Base-by-base conservation (phyloP, 768 basidiomycete genomes). In the Calocybe gangraenosa region DNA sequence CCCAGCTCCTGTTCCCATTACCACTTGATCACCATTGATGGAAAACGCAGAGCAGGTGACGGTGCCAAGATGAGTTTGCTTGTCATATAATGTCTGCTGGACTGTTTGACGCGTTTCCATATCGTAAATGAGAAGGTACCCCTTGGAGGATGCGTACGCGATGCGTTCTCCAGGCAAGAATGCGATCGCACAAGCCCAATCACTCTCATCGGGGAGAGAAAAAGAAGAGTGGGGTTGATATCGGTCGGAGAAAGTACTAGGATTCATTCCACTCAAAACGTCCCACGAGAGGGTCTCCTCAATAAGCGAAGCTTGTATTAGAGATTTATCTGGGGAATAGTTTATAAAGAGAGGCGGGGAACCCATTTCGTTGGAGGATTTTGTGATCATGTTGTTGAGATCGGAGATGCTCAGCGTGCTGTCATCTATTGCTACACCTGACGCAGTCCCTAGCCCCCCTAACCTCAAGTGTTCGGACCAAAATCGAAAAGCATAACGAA, bases 401-500 rank as follows among this genome's bases (percentile, higher is more conserved):
- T 6, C 17, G 13, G 25, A 10, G 3, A 18, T n/a, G 15, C 9
- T 31, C 25, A 30, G 8, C 18, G 25, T 30, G 10, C n/a, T 15
- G 6, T 30, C 25, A 3, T 14, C 17, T 4, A 44, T 23, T 10
- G 18, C 22, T n/a, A 36, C 23, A 3, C 34, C 35, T 21, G 43
- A 18, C 7, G 35, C n/a, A 9, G 22, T 11, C 19, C 34, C 43
- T 10, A 13, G 7, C 7, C 9, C 35, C 23, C 11, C n/a, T n/a
- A n/a, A 23, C 14, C 22, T 15, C 10, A 44, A 25, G 19, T 44
- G 43, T 7, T 17, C 7, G 17, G 33, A 37, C 6, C 43, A 37
- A 14, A 44, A 44, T n/a, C 18, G 19, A 18, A 36, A 34, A 14
- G 43, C 43, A n/a, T 44, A 44, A 13, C 34, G 34, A 17, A 44